Conservation (phyloP, 176 grass and related monocot species). For the Musa beccarii region DNA sequence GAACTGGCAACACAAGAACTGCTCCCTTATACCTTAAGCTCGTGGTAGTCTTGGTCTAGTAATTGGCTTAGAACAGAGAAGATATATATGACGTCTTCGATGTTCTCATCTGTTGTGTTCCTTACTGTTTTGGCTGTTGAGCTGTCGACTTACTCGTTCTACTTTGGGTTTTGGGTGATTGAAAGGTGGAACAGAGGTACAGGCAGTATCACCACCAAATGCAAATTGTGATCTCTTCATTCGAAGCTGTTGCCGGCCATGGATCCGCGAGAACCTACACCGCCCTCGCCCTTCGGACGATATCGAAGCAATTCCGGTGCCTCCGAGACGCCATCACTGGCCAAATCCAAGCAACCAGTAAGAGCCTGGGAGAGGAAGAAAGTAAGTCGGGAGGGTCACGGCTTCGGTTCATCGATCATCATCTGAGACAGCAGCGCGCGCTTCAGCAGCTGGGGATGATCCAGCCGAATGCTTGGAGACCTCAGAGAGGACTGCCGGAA, state of each 20-base stretch:
- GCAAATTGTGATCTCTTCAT: constrained; percentile 60
- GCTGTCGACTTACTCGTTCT: not conserved
- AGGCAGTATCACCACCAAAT: constrained; percentile 95
- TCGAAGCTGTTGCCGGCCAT: constrained; percentile 54
- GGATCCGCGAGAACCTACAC: constrained; percentile 83
- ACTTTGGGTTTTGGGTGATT: not conserved
- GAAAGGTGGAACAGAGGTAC: constrained; percentile 96
- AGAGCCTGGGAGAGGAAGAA: constrained; percentile 67
- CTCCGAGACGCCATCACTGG: constrained; percentile 70
- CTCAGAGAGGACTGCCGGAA: constrained; percentile 82
- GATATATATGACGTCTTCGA: no score
- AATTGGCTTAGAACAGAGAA: no score
- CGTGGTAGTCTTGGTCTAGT: no score
- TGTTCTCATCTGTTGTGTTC: not conserved
- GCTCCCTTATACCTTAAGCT: no score
- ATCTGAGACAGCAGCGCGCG: constrained; percentile 84
- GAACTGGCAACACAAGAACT: no score
- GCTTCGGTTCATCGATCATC: constrained; percentile 90
- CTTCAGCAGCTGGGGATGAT: constrained; percentile 98
- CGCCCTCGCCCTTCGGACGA: constrained; percentile 80
- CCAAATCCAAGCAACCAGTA: constrained; percentile 62
- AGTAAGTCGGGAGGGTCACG: constrained; percentile 40
- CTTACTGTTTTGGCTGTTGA: no score
- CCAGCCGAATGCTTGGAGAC: constrained; percentile 90
- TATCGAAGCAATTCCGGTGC: constrained; percentile 94